phyloP scores from a whole-genome alignment of 2,329 filamentous ascomycete genomes.

The Teratosphaeria nubilosa region DNA sequence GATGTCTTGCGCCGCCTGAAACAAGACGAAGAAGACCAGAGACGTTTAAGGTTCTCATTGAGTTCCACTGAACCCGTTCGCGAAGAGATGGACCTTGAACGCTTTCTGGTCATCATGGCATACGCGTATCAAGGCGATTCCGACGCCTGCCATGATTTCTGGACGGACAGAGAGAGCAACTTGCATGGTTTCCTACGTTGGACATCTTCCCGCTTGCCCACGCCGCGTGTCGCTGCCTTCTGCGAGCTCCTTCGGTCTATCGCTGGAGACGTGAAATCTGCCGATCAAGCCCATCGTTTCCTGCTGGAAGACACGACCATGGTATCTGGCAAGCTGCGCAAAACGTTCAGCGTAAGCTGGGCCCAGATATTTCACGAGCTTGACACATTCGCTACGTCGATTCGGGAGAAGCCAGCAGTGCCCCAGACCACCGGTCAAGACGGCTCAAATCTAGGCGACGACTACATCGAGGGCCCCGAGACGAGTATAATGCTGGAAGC shows the following conservation, averaged over 20 bases:
- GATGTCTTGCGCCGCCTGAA: slow-evolving; percentile 80
- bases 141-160: slow-evolving; percentile 79
- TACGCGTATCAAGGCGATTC: slow-evolving; percentile 80
- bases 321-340: slow-evolving; percentile 56
- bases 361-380: slow-evolving; percentile 85
- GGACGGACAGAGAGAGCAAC: slow-evolving; percentile 86
- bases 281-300: slow-evolving; percentile 77
- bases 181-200: slow-evolving; percentile 91
- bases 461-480: slow-evolving; percentile 70
- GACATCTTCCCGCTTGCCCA: slow-evolving; percentile 91
- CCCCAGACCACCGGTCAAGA: slow-evolving; percentile 45
- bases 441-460: slow-evolving; percentile 8
- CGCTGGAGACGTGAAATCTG: slow-evolving; percentile 71
- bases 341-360: slow-evolving; percentile 82
- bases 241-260: slow-evolving; percentile 92
- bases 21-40: slow-evolving; percentile 80
- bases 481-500: slow-evolving; percentile 94
- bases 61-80: slow-evolving; percentile 19
- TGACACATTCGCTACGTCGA: slow-evolving; percentile 68
- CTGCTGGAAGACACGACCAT: slow-evolving; percentile 69
- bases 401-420: slow-evolving; percentile 59
- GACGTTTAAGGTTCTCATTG: slow-evolving; percentile 39
- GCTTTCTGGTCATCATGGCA: slow-evolving; percentile 84
- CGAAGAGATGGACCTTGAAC: slow-evolving; percentile 56
- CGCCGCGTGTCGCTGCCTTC: slow-evolving; percentile 89